phyloP scores from a whole-genome alignment of 139 green algal species.

The Yamagishiella unicocca region DNA sequence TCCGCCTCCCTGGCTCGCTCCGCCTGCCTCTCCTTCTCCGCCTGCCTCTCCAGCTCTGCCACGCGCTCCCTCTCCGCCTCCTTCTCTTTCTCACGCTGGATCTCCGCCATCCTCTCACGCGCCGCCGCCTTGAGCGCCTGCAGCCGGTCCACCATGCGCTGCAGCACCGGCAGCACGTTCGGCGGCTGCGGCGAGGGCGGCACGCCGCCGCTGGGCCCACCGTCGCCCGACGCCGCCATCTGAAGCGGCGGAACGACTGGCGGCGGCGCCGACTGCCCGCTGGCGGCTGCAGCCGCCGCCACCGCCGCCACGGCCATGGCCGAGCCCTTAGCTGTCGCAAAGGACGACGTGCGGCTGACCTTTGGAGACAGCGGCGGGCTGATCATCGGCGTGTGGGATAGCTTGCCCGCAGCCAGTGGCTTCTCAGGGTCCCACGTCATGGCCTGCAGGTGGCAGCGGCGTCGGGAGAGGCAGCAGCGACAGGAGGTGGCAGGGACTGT shows the following conservation, averaged over 20 bases:
- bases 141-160: conserved; percentile 24
- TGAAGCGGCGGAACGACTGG: not conserved
- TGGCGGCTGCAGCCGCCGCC: not conserved
- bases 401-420: conserved; percentile 30
- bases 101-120: not conserved
- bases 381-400: conserved; percentile 43
- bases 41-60: not conserved
- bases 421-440: conserved; percentile 78
- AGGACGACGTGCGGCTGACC: conserved; percentile 34
- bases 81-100: not conserved
- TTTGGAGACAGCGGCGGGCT: conserved; percentile 41
- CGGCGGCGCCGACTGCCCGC: not conserved
- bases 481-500: too few species aligned
- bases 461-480: not conserved
- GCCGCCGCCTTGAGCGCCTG: conserved; percentile 28
- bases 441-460: conserved; percentile 46
- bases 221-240: not conserved
- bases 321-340: not conserved
- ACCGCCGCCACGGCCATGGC: not conserved
- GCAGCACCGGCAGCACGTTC: conserved; percentile 33
- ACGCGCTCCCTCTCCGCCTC: not conserved
- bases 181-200: not conserved
- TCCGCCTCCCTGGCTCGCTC: not conserved
- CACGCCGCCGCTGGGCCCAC: not conserved
- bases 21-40: not conserved